Percentiles rank a stretch among this genome's conserved stretches.
These are phyloP conservation scores for Candida fluviatilis DNA, from an alignment of 805 yeast species.

Conservation along the genomic window DNA sequence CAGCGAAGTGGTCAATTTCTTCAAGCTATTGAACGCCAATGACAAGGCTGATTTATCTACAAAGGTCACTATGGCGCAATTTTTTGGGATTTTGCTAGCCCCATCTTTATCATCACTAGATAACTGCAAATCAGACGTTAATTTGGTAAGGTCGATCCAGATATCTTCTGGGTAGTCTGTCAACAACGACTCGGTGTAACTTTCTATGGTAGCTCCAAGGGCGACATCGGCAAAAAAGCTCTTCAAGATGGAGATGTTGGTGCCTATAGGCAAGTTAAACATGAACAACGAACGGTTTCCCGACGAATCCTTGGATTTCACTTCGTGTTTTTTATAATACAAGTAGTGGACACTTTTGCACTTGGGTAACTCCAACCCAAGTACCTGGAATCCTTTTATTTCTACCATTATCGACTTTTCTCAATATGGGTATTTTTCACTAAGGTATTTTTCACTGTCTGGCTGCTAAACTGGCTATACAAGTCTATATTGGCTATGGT, in stretches of 20 bases:
- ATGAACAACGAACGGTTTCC: constrained; percentile 63
- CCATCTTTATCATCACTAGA: constrained; percentile 15
- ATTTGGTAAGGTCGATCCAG: constrained; percentile 49
- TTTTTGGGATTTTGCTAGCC: constrained; percentile 56
- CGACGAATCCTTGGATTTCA: constrained; percentile 37
- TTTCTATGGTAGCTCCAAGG: constrained; percentile 61
- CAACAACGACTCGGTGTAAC: constrained; percentile 29
- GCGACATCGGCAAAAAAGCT: constrained; percentile 56
- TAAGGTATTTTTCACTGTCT: too few relatives aligned
- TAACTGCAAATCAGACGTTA: constrained; percentile 55
- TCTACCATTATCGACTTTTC: too few relatives aligned
- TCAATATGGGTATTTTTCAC: too few relatives aligned
- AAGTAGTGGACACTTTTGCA: constrained; percentile 49
- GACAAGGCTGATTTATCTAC: constrained; percentile 66
- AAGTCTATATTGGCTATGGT: too few relatives aligned
- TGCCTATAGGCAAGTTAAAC: constrained; percentile 68
- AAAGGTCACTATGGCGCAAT: constrained; percentile 69
- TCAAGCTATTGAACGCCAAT: constrained; percentile 61
- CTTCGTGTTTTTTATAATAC: constrained; percentile 61
- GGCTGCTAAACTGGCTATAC: too few relatives aligned
- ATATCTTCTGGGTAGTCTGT: constrained; percentile 42
- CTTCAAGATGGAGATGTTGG: constrained; percentile 50
- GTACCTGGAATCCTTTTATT: constrained; percentile 54
- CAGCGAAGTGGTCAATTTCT: constrained; percentile 37
- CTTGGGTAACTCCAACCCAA: constrained; percentile 44